Percentiles rank a stretch among this genome's conserved stretches.
Evolutionary conservation across 202 grass and related monocot genomes (phyloP).

Genomic region (Brachypodium distachyon): DNA sequence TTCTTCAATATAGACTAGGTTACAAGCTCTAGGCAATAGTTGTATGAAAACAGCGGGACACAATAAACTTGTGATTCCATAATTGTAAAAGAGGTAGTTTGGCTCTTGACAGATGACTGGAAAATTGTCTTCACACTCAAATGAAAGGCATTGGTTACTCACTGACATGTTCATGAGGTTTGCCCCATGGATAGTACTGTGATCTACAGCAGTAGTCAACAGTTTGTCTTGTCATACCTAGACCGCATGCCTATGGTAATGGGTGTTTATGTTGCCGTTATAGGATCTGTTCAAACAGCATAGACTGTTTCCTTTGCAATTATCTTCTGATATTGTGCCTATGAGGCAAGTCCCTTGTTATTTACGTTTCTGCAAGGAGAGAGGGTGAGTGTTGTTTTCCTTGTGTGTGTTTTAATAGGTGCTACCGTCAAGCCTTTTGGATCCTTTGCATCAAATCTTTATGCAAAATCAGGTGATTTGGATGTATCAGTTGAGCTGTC

Average conservation of each 20-base stretch:
- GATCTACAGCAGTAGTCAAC: too few species aligned
- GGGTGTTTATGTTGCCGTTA: too few species aligned
- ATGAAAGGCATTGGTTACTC: neutral
- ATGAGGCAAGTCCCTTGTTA: neutral
- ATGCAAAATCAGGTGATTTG: constrained; percentile 82
- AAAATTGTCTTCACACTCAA: neutral
- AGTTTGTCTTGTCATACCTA: too few species aligned
- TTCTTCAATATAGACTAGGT: too few species aligned
- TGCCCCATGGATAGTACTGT: too few species aligned
- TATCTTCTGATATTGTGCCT: neutral
- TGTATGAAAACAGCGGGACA: neutral
- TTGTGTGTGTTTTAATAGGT: too few species aligned
- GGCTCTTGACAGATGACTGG: too few species aligned
- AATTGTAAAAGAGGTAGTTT: neutral
- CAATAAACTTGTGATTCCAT: neutral
- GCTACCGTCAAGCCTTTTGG: constrained; percentile 64
- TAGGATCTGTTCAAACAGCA: neutral
- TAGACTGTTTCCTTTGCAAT: neutral
- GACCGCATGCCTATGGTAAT: too few species aligned
- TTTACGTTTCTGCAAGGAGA: neutral
- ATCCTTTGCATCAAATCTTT: constrained; percentile 87
- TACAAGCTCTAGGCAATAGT: too few species aligned
- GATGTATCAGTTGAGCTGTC: constrained; percentile 64
- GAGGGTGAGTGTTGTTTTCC: constrained; percentile 7
- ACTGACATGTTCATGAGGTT: too few species aligned